Evolutionary conservation across 202 grass and related monocot species (phyloP), one percentile per base, ranked within the genome.

Genomic region (Brachypodium distachyon): DNA sequence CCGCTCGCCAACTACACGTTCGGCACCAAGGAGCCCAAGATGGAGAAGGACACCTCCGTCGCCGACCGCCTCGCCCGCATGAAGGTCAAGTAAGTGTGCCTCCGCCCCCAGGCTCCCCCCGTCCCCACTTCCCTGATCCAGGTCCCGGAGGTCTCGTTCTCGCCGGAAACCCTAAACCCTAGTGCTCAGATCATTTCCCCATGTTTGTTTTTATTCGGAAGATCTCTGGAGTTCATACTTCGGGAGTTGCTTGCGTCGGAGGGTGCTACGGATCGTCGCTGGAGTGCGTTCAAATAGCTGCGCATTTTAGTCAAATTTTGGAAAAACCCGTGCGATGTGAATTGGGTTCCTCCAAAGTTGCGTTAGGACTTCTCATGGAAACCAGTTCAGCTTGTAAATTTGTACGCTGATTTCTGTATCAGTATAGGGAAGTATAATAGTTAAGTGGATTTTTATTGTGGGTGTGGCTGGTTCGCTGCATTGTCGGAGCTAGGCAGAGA

Each of bases 41-140:
- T 97, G 90, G 90, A 97, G 94, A 97, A 97, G 86, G 94, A 97
- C 71, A 93, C 94, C 79, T 97, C 94, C 86, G 91, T 97, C 75
- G 88, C 88, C 76, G 91, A 97, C 77, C 91, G 90, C 31, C 94
- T 97, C 18, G 91, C 91, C 44, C 91, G 94, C 41, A 97, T 97
- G 94, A 97, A 97, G 77, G 86, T 97, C 81, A 97, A 97, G 94
- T 97, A 91, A 73, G 86, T 82, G n/a, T 41, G n/a, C 38, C 27
- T 40, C 14, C 19, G 21, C 1, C n/a, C 54, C 7, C 3, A 4
- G 5, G n/a, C 23, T 22, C n/a, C n/a, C n/a, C n/a, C n/a, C n/a
- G n/a, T n/a, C n/a, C n/a, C n/a, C n/a, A n/a, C n/a, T n/a, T n/a
- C 21, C 37, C 64, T 12, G 16, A 75, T 61, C 75, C 53, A 9